Percentiles rank a stretch among this genome's conserved stretches.
Conservation (phyloP, 2,329 filamentous ascomycete genomes). For the Cryphonectria carpinicola region DNA sequence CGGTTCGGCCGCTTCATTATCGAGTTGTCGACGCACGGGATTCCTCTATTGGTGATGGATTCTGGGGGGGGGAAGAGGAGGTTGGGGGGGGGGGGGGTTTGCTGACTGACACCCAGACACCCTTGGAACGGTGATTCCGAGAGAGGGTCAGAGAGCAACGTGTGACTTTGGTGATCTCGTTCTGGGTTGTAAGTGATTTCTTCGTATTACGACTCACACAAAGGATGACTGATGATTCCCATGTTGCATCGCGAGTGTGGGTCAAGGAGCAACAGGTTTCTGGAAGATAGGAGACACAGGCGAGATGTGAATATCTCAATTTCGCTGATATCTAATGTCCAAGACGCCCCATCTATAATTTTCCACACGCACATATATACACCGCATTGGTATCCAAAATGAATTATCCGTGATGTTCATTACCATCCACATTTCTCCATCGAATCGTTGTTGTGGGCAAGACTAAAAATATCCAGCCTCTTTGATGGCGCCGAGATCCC, state of each 20-base stretch:
- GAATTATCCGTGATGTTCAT: conserved; percentile 3
- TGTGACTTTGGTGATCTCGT: not conserved
- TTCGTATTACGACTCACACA: not conserved
- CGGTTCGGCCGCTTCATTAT: conserved; percentile 3
- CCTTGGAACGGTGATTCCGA: too few species aligned
- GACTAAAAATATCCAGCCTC: not conserved
- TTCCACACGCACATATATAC: not conserved
- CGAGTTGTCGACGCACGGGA: conserved; percentile 5
- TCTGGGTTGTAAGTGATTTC: not conserved
- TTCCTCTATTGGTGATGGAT: not conserved
- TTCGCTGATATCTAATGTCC: not conserved
- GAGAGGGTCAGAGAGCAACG: not conserved
- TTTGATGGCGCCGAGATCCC: conserved; percentile 3
- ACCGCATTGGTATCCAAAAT: not conserved
- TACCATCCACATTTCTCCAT: not conserved
- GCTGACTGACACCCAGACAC: not conserved
- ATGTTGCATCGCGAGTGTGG: not conserved
- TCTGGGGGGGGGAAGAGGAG: too few species aligned
- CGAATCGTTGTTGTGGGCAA: not conserved
- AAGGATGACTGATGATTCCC: not conserved
- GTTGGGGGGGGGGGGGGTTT: too few species aligned
- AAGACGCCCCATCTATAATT: not conserved
- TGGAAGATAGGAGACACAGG: not conserved
- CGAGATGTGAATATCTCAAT: not conserved
- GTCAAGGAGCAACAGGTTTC: not conserved